These are phyloP conservation scores for Globisporangium rhizosaccharum DNA, from an alignment of 352 stramenopile species.

Conservation along the genomic window DNA sequence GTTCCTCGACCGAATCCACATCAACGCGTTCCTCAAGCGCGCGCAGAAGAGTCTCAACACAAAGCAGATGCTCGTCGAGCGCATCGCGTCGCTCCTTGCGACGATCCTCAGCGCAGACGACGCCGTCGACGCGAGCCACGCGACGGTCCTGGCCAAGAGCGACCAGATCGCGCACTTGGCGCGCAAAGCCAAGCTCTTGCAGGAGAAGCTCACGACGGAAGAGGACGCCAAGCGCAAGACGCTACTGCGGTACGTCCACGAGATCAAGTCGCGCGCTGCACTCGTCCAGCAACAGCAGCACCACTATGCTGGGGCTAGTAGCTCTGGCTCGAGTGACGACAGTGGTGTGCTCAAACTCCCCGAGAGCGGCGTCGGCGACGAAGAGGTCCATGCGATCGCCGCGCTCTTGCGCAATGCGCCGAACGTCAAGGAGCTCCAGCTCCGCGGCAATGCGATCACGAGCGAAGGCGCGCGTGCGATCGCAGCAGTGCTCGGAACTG, in stretches of 20 bases:
- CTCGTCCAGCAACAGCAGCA: slow-evolving; percentile 13
- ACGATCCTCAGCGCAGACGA: slow-evolving; percentile 77
- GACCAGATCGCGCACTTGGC: slow-evolving; percentile 82
- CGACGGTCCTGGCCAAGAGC: slow-evolving; percentile 49
- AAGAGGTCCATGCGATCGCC: slow-evolving; percentile 94
- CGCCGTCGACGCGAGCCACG: slow-evolving; percentile 33
- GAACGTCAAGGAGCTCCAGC: slow-evolving; percentile 92
- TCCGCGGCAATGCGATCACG: slow-evolving; percentile 89
- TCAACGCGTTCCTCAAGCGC: slow-evolving; percentile 93
- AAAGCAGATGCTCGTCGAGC: slow-evolving; percentile 90
- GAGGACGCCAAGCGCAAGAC: slow-evolving; percentile 96
- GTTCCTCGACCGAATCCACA: slow-evolving; percentile 86
- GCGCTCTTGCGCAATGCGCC: slow-evolving; percentile 86
- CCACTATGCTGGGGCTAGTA: slow-evolving; percentile 6
- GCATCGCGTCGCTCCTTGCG: slow-evolving; percentile 78
- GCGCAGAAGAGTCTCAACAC: slow-evolving; percentile 90
- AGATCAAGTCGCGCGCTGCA: slow-evolving; percentile 81
- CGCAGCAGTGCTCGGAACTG: slow-evolving; percentile 86
- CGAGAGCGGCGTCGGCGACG: slow-evolving; percentile 90
- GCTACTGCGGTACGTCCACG: slow-evolving; percentile 92
- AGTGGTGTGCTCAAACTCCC: slow-evolving; percentile 64
- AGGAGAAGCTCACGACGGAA: slow-evolving; percentile 84
- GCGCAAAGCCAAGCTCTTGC: slow-evolving; percentile 65
- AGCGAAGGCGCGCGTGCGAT: slow-evolving; percentile 91
- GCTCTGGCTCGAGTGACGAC: slow-evolving; percentile 11